phyloP scores from a whole-genome alignment of 495 filamentous ascomycete species.

The Penicillium parvum region DNA sequence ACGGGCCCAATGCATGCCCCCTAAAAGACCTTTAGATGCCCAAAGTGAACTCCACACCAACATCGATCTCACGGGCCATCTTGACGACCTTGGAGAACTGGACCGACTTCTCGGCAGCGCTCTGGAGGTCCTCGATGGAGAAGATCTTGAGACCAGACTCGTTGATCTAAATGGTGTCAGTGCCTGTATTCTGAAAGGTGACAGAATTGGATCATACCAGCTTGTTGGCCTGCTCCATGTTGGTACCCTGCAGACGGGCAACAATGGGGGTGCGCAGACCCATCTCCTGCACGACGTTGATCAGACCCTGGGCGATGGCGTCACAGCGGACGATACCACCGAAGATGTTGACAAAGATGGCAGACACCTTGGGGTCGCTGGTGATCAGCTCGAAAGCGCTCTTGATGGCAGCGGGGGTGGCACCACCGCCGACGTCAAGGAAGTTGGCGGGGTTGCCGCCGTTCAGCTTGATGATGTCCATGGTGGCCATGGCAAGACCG shows the following conservation, averaged over 20 bases:
- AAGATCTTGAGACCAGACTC: slow-evolving; percentile 99
- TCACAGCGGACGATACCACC: slow-evolving; percentile 98
- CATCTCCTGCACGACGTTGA: slow-evolving; percentile 89
- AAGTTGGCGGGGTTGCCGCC: slow-evolving; percentile 96
- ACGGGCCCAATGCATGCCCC: slow-evolving; percentile 19
- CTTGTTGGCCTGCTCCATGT: slow-evolving; percentile 93
- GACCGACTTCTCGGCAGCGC: slow-evolving; percentile 93
- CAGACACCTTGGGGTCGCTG: slow-evolving; percentile 94
- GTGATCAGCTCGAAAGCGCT: slow-evolving; percentile 98
- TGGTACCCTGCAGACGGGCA: slow-evolving; percentile 94
- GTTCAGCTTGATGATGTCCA: slow-evolving; percentile 99
- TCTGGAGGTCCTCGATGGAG: slow-evolving; percentile 97
- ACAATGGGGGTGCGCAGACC: slow-evolving; percentile 94
- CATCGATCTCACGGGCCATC: slow-evolving; percentile 97
- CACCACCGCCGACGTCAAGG: slow-evolving; percentile 96
- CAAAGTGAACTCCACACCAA: slow-evolving; percentile 94
- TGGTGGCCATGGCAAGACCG: slow-evolving; percentile 98
- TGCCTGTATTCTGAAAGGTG: not conserved
- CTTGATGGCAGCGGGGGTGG: slow-evolving; percentile 93
- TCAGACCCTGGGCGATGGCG: slow-evolving; percentile 93
- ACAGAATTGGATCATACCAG: slow-evolving; percentile 47
- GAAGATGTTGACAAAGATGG: slow-evolving; percentile 99
- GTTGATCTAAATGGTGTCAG: slow-evolving; percentile 60
- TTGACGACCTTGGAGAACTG: slow-evolving; percentile 99
- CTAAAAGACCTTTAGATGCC: slow-evolving; percentile 63